These are phyloP conservation scores for Larix sibirica DNA, from an alignment of 83 land plant genomes.

Conservation along the genomic window DNA sequence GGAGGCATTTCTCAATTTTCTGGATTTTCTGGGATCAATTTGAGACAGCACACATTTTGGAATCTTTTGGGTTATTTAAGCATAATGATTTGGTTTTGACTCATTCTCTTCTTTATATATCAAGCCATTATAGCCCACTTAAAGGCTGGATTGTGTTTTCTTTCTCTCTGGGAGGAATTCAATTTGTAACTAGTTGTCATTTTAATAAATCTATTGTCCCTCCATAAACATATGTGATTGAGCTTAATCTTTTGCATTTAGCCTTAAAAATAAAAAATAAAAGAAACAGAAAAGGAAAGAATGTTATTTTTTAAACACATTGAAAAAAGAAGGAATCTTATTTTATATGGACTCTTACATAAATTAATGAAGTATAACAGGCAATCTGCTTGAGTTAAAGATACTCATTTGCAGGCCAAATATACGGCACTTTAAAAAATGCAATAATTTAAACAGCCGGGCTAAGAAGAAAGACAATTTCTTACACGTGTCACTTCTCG, in stretches of 20 bases:
- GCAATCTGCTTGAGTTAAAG: not conserved
- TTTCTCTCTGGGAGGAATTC: not conserved
- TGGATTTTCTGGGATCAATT: not conserved
- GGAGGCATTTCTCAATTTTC: not conserved
- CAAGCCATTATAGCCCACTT: not conserved
- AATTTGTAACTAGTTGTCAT: not conserved
- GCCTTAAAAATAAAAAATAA: too few relatives aligned
- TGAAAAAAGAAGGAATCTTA: too few relatives aligned
- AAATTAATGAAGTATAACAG: not conserved
- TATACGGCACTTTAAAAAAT: not conserved
- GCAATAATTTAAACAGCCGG: not conserved
- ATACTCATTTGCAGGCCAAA: not conserved
- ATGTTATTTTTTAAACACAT: too few relatives aligned
- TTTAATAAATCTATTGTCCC: not conserved
- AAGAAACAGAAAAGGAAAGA: too few relatives aligned
- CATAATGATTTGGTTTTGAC: not conserved
- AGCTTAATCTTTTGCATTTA: too few relatives aligned
- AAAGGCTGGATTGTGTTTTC: not conserved
- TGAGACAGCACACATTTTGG: not conserved
- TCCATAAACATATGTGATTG: not conserved
- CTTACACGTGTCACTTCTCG: constrained; percentile 88
- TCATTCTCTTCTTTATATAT: not conserved
- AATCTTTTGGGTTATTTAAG: not conserved
- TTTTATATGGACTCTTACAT: too few relatives aligned
- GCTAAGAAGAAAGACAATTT: constrained; percentile 10